Base-by-base conservation (phyloP, 106 monocot species). In the Cymbidium sinense region DNA sequence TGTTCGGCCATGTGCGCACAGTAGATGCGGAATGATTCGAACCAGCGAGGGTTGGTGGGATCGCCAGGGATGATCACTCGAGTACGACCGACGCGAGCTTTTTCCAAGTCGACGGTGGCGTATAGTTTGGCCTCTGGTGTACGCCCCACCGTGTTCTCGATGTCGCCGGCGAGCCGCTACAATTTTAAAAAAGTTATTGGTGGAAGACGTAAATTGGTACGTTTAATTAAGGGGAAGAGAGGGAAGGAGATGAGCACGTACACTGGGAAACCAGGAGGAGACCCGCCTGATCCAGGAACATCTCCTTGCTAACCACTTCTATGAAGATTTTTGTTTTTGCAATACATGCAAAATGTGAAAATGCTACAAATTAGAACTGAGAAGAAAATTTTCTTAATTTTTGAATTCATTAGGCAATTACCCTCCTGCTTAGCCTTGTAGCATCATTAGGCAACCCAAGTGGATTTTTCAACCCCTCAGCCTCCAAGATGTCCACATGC, bases 271-370 rank as follows among this genome's bases (percentile, higher is more conserved):
- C 11, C 43, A 74, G n/a, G 81, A 76, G 10, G 33, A 51, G 34
- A 69, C 50, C 76, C 70, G 69, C 70, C 75, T 81, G 70, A 81
- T 81, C 76, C 76, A 81, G 70, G 81, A 81, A 33, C 70, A 77
- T 76, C 76, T 34, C 67, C 23, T 81, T 43, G 44, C 29, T 0
- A 39, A 30, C 76, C 76, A 21, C 76, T 54, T 50, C 70, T 25
- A 10, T 34, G 70, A 50, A 23, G 5, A 54, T 74, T 74, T 43
- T 29, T 1, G 7, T n/a, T 34, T 74, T 23, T 44, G n/a, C 37
- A 35, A 19, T 36, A 71, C 10, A 21, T 2, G 70, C 19, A 36
- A 58, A 4, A 25, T 20, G 7, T 71, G 3, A 37, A 37, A 36
- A 71, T 37, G 69, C 1, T 69, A 47, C 0, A 13, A 11, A 47